A percentile compares a stretch with the other conserved stretches of the same genome.
Evolutionary conservation across 768 basidiomycete species (phyloP).

Genomic region (Pilatotrama ljubarskyi): DNA sequence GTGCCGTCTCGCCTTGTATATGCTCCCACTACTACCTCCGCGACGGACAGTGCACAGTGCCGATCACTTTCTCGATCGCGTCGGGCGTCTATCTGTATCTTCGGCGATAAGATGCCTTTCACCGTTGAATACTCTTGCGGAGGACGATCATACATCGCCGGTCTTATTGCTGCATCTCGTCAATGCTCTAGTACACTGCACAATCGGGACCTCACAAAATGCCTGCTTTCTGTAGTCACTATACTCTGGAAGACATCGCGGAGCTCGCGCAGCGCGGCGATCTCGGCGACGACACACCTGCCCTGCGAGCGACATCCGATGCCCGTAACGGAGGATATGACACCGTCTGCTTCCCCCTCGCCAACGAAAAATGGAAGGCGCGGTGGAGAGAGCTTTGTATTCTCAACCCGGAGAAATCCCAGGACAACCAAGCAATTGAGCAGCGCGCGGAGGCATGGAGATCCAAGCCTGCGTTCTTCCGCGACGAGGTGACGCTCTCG

Average conservation of each 20-base stretch:
- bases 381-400: conserved; percentile 92
- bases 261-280: conserved; percentile 19
- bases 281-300: conserved; percentile 40
- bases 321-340: conserved; percentile 72
- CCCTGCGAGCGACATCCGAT: conserved; percentile 51
- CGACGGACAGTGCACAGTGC: not conserved
- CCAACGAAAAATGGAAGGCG: conserved; percentile 81
- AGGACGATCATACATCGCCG: not conserved
- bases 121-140: not conserved
- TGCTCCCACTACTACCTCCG: not conserved
- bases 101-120: conserved; percentile 17
- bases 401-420: conserved; percentile 45
- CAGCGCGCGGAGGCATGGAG: conserved; percentile 86
- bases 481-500: conserved; percentile 88
- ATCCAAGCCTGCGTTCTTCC: conserved; percentile 70
- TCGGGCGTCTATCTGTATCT: conserved; percentile 13
- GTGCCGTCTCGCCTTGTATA: too few relatives aligned
- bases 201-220: conserved; percentile 3
- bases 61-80: conserved; percentile 5
- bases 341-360: conserved; percentile 79
- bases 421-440: conserved; percentile 47
- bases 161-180: not conserved
- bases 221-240: conserved; percentile 27
- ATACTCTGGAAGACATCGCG: conserved; percentile 32
- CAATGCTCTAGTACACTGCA: not conserved